These are phyloP conservation scores for Penicillium sp. DNA, from an alignment of 2,329 filamentous ascomycete species.

Conservation along the genomic window DNA sequence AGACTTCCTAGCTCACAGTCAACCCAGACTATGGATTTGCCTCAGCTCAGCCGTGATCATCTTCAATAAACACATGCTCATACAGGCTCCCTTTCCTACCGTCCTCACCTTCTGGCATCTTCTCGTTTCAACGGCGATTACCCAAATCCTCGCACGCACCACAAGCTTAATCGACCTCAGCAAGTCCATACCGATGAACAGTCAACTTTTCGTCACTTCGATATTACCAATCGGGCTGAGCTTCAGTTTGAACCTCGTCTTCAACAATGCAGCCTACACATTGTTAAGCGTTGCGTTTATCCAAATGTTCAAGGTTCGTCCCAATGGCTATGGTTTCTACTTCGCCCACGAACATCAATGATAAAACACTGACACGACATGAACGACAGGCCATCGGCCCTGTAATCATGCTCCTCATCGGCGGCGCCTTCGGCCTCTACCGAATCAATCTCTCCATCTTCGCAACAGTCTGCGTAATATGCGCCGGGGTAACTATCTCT, in stretches of 20 bases:
- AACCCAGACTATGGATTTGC: background rate
- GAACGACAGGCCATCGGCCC: background rate
- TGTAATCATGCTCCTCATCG: background rate
- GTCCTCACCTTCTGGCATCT: slow-evolving; percentile 1
- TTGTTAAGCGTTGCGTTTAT: background rate
- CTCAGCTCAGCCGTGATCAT: background rate
- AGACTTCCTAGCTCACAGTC: background rate
- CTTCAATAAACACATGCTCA: background rate
- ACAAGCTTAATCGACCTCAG: background rate
- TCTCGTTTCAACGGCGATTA: background rate
- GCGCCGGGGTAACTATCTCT: background rate
- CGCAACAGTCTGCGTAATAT: background rate
- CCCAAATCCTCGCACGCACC: background rate
- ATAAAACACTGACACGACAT: too few relatives aligned
- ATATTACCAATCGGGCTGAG: background rate
- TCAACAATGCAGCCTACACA: background rate
- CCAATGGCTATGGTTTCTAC: too few relatives aligned
- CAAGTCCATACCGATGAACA: background rate
- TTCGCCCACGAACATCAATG: too few relatives aligned
- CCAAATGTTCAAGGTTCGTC: background rate
- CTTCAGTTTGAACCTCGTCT: background rate
- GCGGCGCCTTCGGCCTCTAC: background rate
- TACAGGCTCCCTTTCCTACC: background rate
- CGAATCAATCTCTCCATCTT: background rate
- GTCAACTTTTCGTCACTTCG: background rate